A percentile compares a stretch with the other conserved stretches of the same genome.
phyloP scores from a whole-genome alignment of 2,329 filamentous ascomycete species.

The Myriosclerotinia curreyana region DNA sequence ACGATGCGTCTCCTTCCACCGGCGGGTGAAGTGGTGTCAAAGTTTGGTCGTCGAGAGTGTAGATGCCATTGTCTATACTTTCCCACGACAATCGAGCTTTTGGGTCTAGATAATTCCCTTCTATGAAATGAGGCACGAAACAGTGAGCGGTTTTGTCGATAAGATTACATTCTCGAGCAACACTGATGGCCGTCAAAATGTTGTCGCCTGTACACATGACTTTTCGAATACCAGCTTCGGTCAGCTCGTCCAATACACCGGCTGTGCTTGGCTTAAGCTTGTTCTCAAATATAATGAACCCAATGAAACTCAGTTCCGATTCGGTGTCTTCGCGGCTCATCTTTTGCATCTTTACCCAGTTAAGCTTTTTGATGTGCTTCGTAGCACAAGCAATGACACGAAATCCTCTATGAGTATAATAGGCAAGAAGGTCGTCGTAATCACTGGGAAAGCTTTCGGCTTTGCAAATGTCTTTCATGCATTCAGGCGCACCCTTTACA shows the following conservation, averaged over 20 bases:
- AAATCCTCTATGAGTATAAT: conserved; percentile 94
- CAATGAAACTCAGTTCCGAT: conserved; percentile 77
- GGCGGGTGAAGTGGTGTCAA: conserved; percentile 71
- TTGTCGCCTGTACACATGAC: conserved; percentile 99
- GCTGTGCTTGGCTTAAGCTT: conserved; percentile 89
- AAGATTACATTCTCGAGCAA: conserved; percentile 83
- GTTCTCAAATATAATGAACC: conserved; percentile 98
- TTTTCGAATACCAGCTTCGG: conserved; percentile 77
- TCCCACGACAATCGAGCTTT: conserved; percentile 81
- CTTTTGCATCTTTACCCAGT: conserved; percentile 92
- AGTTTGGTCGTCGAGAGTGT: conserved; percentile 74
- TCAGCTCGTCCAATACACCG: conserved; percentile 76
- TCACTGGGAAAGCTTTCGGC: conserved; percentile 80
- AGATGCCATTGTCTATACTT: conserved; percentile 83
- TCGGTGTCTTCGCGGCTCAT: conserved; percentile 87
- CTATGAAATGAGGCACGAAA: conserved; percentile 84
- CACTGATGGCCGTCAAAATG: conserved; percentile 92
- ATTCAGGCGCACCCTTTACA: conserved; percentile 95
- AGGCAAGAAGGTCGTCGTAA: conserved; percentile 82
- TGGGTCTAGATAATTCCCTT: conserved; percentile 73
- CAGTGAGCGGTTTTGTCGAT: conserved; percentile 80
- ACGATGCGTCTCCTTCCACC: conserved; percentile 70
- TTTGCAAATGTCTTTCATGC: conserved; percentile 89
- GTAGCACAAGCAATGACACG: conserved; percentile 94
- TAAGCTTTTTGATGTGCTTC: conserved; percentile 81